phyloP scores from a whole-genome alignment of 495 filamentous ascomycete genomes.

The Podospora didyma region DNA sequence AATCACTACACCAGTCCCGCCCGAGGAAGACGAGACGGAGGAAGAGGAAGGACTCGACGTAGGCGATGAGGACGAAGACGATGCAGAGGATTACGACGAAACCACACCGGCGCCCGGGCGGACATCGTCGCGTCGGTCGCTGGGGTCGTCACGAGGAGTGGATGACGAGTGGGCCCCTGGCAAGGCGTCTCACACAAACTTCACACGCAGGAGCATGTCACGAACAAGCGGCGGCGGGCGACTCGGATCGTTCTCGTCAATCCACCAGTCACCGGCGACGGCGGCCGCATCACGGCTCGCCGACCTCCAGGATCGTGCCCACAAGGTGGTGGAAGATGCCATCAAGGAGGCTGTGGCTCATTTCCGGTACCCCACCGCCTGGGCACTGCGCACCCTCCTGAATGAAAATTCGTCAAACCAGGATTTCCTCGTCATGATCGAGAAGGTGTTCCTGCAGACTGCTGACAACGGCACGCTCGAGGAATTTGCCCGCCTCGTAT shows the following conservation, averaged over 20 bases:
- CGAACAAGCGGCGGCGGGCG: constrained; percentile 18
- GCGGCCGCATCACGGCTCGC: constrained; percentile 17
- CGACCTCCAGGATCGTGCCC: constrained; percentile 29
- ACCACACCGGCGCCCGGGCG: neutral
- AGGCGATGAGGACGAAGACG: constrained; percentile 12
- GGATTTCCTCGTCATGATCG: constrained; percentile 42
- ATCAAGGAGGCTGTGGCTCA: constrained; percentile 46
- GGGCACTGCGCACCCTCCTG: constrained; percentile 50
- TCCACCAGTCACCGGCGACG: constrained; percentile 7
- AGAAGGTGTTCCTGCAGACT: constrained; percentile 43
- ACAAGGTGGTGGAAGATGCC: constrained; percentile 31
- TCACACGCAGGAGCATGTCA: constrained; percentile 17
- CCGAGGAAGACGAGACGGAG: constrained; percentile 31
- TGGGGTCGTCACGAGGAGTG: constrained; percentile 15
- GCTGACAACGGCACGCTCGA: constrained; percentile 39
- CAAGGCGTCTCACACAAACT: constrained; percentile 13
- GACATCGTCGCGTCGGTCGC: constrained; percentile 13
- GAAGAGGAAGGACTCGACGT: constrained; percentile 24
- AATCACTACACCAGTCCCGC: constrained; percentile 6
- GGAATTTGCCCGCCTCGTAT: constrained; percentile 39
- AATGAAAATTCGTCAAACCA: constrained; percentile 41
- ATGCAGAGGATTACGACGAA: constrained; percentile 6
- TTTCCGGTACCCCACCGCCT: constrained; percentile 51
- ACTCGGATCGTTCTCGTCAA: constrained; percentile 10
- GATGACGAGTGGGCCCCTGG: constrained; percentile 19